phyloP scores from a whole-genome alignment of 140 eudicot species.

The Oenanthe javanica region DNA sequence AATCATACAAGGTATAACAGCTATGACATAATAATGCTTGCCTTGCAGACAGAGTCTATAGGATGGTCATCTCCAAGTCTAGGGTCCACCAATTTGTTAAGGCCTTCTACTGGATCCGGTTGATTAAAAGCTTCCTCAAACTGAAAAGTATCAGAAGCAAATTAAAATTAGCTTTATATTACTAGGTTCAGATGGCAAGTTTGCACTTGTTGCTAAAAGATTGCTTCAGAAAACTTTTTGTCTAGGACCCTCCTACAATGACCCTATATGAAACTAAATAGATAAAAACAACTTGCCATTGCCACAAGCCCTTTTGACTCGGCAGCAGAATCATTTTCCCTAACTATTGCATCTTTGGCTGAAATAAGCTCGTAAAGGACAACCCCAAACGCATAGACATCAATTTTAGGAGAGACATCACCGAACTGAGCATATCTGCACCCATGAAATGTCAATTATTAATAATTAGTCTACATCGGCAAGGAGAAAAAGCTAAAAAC shows the following conservation, averaged over 20 bases:
- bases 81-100: constrained; percentile 62
- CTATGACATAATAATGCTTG: constrained; percentile 2
- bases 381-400: constrained; percentile 58
- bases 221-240: background rate
- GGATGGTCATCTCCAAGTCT: constrained; percentile 74
- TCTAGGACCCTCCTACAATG: background rate
- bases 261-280: background rate
- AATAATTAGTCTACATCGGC: background rate
- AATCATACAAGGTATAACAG: background rate
- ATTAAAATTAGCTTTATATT: background rate
- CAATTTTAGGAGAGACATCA: constrained; percentile 43
- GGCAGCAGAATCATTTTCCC: constrained; percentile 29
- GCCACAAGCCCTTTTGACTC: constrained; percentile 72
- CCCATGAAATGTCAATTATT: background rate
- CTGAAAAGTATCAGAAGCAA: constrained; percentile 23
- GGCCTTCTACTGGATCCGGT: constrained; percentile 50
- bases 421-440: constrained; percentile 46
- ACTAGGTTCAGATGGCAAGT: background rate
- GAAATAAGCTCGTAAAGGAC: constrained; percentile 52
- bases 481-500: background rate
- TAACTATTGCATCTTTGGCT: constrained; percentile 54
- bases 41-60: constrained; percentile 76
- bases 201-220: background rate
- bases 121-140: constrained; percentile 58
- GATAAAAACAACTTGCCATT: constrained; percentile 36